Conservation (phyloP, 306 rosid species). For the Begonia loranthoides region DNA sequence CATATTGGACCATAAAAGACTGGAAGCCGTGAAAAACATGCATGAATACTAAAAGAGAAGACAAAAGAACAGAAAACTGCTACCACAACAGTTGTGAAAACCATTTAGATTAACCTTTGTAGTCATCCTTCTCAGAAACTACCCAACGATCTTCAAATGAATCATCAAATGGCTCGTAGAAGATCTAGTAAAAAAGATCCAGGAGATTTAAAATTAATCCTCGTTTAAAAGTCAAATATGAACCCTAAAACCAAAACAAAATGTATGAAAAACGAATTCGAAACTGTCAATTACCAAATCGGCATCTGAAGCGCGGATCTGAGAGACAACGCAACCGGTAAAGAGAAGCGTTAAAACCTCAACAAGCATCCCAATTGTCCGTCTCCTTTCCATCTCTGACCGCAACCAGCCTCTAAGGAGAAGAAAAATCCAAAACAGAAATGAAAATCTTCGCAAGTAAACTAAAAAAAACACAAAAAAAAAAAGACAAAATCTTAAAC, state of each 20-base stretch:
- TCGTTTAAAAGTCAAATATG: background rate
- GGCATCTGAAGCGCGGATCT: conserved; percentile 43
- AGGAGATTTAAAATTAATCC: background rate
- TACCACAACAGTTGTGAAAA: conserved; percentile 1
- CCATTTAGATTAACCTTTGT: conserved; percentile 21
- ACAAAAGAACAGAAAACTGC: background rate
- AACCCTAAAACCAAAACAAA: background rate
- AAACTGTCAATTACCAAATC: conserved; percentile 28
- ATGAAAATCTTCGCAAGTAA: background rate
- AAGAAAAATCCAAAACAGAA: background rate
- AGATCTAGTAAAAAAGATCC: conserved; percentile 27
- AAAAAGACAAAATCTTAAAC: too few relatives aligned
- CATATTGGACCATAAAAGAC: too few relatives aligned
- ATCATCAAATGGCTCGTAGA: conserved; percentile 77
- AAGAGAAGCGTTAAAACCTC: background rate
- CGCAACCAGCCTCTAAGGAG: background rate
- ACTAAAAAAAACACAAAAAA: background rate
- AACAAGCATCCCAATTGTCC: background rate
- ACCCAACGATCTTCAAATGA: conserved; percentile 66
- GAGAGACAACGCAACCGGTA: background rate
- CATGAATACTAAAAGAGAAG: background rate
- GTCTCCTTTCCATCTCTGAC: background rate
- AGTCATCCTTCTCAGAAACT: conserved; percentile 60
- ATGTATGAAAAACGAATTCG: conserved; percentile 2
- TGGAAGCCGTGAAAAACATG: background rate